Evolutionary conservation across 2,329 filamentous ascomycete species (phyloP).

Genomic region (Ophiostoma ips): DNA sequence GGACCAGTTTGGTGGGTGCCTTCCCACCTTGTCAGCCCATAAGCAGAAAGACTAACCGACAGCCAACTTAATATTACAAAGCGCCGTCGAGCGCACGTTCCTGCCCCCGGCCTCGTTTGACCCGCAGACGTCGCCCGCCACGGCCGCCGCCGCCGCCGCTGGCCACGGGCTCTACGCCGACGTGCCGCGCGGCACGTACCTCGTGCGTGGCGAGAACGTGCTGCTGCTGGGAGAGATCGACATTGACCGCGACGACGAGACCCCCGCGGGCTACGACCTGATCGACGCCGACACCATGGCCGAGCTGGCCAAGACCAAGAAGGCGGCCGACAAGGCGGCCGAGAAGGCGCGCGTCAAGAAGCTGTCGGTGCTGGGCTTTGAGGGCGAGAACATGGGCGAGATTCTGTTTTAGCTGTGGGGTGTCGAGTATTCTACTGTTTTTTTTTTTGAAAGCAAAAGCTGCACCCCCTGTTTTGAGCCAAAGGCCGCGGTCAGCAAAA

Average conservation of each 20-base stretch:
- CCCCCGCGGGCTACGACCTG: constrained; percentile 53
- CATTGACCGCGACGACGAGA: constrained; percentile 85
- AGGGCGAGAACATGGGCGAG: constrained; percentile 71
- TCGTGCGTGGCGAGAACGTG: constrained; percentile 95
- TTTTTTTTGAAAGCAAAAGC: no score
- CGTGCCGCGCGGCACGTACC: constrained; percentile 70
- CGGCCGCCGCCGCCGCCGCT: constrained; percentile 20
- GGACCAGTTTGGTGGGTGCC: constrained; percentile 76
- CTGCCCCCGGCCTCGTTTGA: constrained; percentile 34
- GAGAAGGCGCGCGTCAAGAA: constrained; percentile 63
- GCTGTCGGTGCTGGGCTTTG: constrained; percentile 68
- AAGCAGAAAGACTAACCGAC: constrained; percentile 1
- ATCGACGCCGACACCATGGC: constrained; percentile 39
- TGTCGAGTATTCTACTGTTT: not conserved
- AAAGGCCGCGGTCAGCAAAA: constrained; percentile 1
- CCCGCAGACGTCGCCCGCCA: constrained; percentile 17
- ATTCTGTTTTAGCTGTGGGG: constrained; percentile 48
- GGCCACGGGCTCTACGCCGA: constrained; percentile 60
- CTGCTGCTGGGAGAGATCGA: constrained; percentile 90
- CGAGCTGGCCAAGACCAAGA: constrained; percentile 57
- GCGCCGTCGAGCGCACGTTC: constrained; percentile 81
- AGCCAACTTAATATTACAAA: constrained; percentile 93
- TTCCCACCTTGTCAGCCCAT: no score
- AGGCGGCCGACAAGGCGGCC: constrained; percentile 50
- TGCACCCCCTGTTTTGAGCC: constrained; percentile 3